Conservation (phyloP, 129 eudicot genomes). For the Artemisia argyi region DNA sequence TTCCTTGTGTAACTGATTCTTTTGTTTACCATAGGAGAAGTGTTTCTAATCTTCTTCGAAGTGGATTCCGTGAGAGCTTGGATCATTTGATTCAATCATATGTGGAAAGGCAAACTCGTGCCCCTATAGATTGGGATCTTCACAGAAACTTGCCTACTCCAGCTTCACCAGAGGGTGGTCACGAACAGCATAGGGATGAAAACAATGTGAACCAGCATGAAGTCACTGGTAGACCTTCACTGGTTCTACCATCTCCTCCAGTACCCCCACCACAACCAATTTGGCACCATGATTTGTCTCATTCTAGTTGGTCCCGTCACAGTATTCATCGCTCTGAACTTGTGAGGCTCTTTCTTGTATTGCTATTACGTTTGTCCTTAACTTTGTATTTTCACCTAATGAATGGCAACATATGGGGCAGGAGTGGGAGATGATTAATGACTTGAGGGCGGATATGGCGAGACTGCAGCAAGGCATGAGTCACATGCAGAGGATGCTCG, state of each 20-base stretch:
- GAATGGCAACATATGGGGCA: constrained; percentile 26
- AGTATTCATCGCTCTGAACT: constrained; percentile 85
- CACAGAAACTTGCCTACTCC: constrained; percentile 75
- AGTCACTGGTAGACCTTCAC: constrained; percentile 51
- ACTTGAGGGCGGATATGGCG: constrained; percentile 84
- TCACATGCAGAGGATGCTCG: constrained; percentile 99
- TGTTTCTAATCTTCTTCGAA: constrained; percentile 92
- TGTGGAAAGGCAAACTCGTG: constrained; percentile 81
- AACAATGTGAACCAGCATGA: constrained; percentile 33
- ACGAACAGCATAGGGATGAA: constrained; percentile 30
- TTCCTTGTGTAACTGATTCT: neutral
- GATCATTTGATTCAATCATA: constrained; percentile 94
- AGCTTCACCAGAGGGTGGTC: constrained; percentile 51
- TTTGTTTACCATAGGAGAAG: constrained; percentile 70
- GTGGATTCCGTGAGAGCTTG: constrained; percentile 94
- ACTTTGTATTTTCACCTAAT: neutral
- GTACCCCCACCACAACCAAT: constrained; percentile 95
- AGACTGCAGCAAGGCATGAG: constrained; percentile 98
- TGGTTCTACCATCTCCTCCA: constrained; percentile 74
- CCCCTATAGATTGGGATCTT: constrained; percentile 92
- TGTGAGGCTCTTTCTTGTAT: constrained; percentile 42
- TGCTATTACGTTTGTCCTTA: neutral
- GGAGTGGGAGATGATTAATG: constrained; percentile 99
- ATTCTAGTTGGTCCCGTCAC: constrained; percentile 85
- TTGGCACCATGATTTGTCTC: constrained; percentile 87